Evolutionary conservation across 2,329 filamentous ascomycete species (phyloP).

Genomic region (Cladorrhinum sp.): DNA sequence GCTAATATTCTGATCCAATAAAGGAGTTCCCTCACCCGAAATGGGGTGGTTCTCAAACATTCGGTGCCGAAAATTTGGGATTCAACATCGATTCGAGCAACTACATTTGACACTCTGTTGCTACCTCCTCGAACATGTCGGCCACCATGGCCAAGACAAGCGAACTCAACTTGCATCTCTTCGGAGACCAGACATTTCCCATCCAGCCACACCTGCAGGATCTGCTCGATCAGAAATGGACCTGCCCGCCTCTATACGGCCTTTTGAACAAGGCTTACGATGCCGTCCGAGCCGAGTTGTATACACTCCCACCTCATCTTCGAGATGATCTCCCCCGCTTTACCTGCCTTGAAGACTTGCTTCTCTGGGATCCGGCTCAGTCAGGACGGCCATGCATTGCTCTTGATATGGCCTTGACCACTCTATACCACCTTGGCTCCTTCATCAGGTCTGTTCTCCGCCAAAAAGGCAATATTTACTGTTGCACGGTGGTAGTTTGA

Average conservation of each 20-base stretch:
- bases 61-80: not conserved
- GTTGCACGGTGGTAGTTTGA: no score
- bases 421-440: slow-evolving; percentile 8
- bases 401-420: slow-evolving; percentile 11
- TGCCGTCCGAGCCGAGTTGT: slow-evolving; percentile 11
- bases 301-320: slow-evolving; percentile 1
- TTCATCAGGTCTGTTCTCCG: no score
- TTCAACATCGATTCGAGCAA: no score
- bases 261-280: slow-evolving; percentile 10
- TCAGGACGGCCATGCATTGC: not conserved
- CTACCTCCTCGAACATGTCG: not conserved
- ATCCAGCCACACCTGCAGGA: slow-evolving; percentile 6
- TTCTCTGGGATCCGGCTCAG: not conserved
- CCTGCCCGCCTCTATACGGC: not conserved
- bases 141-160: not conserved
- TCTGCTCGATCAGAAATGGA: not conserved
- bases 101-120: no score
- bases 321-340: slow-evolving; percentile 9
- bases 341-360: slow-evolving; percentile 11
- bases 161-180: slow-evolving; percentile 8
- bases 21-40: not conserved
- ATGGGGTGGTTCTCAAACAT: not conserved
- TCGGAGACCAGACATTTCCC: slow-evolving; percentile 15
- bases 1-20: not conserved
- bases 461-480: no score